A percentile compares a stretch with the other conserved stretches of the same genome.
Evolutionary conservation across 768 basidiomycete genomes (phyloP).

Genomic region (Tubosaeta sp.): DNA sequence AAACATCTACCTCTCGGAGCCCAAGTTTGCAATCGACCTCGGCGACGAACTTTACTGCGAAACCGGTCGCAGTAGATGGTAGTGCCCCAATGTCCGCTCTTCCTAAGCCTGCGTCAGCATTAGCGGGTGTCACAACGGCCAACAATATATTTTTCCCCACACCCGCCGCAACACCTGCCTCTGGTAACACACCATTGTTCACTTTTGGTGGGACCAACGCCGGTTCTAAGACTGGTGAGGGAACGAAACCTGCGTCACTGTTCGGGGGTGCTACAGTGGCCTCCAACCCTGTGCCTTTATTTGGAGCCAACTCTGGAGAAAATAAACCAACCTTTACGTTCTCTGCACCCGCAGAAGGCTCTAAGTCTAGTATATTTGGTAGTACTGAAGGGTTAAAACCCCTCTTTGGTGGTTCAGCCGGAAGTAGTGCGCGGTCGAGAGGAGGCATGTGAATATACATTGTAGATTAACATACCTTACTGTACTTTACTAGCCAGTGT

Average conservation of each 20-base stretch:
- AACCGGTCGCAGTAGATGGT: constrained; percentile 6
- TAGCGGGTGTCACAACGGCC: constrained; percentile 13
- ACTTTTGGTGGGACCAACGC: constrained; percentile 17
- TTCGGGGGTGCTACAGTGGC: constrained; percentile 13
- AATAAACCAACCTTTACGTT: constrained; percentile 16
- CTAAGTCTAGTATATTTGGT: constrained; percentile 11
- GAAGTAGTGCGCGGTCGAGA: not conserved
- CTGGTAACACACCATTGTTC: constrained; percentile 11
- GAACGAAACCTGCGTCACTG: constrained; percentile 10
- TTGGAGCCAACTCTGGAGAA: constrained; percentile 6
- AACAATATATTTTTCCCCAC: constrained; percentile 13
- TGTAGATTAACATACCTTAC: not conserved
- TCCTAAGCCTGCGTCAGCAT: constrained; percentile 13
- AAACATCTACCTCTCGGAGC: constrained; percentile 19
- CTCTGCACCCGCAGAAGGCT: constrained; percentile 4
- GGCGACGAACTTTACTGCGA: constrained; percentile 14
- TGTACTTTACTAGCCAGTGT: not conserved
- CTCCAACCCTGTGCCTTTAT: not conserved
- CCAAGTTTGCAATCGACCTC: constrained; percentile 14
- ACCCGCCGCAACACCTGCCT: constrained; percentile 14
- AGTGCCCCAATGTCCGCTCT: constrained; percentile 20
- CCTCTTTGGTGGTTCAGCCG: constrained; percentile 8
- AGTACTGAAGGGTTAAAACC: constrained; percentile 8
- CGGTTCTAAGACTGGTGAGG: constrained; percentile 15
- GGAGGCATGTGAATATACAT: not conserved